A percentile compares a stretch with the other conserved stretches of the same genome.
Conservation (phyloP, 768 basidiomycete species). For the Galerina marginata region DNA sequence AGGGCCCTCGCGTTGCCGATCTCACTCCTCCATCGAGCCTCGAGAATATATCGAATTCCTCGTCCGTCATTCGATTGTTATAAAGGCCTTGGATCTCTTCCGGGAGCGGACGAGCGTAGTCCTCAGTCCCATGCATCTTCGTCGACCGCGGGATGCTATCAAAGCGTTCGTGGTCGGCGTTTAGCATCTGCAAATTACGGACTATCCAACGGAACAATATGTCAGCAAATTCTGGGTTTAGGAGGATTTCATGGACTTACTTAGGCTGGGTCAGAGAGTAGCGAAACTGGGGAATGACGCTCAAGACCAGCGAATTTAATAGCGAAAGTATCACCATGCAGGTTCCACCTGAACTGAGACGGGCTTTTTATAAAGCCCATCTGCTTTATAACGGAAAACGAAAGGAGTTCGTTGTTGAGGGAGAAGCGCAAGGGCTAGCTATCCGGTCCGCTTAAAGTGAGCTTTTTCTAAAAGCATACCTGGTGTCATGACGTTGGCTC, state of each 20-base stretch:
- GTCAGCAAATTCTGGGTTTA: not conserved
- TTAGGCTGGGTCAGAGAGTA: too few species aligned
- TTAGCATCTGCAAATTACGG: not conserved
- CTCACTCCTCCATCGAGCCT: constrained; percentile 1
- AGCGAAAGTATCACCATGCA: not conserved
- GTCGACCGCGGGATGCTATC: not conserved
- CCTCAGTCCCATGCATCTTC: not conserved
- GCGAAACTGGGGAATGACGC: too few species aligned
- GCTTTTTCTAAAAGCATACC: constrained; percentile 4
- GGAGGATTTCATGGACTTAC: not conserved
- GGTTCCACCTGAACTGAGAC: not conserved
- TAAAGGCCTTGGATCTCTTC: constrained; percentile 1
- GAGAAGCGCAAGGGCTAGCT: not conserved
- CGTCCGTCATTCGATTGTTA: constrained; percentile 8
- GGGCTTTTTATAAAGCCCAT: constrained; percentile 1
- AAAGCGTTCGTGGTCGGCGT: not conserved
- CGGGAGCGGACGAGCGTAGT: not conserved
- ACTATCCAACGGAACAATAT: not conserved
- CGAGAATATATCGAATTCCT: constrained; percentile 8
- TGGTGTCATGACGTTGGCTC: constrained; percentile 13
- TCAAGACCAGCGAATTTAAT: not conserved
- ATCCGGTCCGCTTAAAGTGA: constrained; percentile 15
- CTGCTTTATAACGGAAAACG: constrained; percentile 4
- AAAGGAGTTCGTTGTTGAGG: constrained; percentile 8
- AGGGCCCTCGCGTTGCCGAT: too few species aligned